Evolutionary conservation across 2,329 filamentous ascomycete species (phyloP).

Genomic region (Fusarium sp.): DNA sequence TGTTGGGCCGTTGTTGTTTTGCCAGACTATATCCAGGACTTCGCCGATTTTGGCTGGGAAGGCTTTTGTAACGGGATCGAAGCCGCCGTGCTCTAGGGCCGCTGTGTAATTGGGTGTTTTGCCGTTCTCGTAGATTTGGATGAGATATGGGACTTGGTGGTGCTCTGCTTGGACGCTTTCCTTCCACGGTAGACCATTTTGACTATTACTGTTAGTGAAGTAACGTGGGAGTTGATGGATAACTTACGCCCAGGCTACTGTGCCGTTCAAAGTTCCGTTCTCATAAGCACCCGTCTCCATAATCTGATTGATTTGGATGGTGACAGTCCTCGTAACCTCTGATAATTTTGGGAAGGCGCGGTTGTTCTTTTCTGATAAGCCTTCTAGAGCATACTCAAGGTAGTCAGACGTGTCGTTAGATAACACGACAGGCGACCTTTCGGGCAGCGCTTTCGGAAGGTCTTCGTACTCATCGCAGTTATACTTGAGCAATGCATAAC

Average conservation of each 20-base stretch:
- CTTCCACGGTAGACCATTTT: constrained; percentile 31
- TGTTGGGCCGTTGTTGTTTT: constrained; percentile 53
- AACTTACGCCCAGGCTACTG: constrained; percentile 32
- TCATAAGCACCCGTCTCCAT: constrained; percentile 48
- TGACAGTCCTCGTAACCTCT: constrained; percentile 63
- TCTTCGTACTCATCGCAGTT: not conserved
- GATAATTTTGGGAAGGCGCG: constrained; percentile 53
- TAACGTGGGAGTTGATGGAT: rapidly evolving
- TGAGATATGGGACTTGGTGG: constrained; percentile 34
- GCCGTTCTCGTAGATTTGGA: constrained; percentile 30
- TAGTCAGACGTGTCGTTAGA: constrained; percentile 54
- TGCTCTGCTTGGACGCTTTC: constrained; percentile 26
- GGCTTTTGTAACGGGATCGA: constrained; percentile 62
- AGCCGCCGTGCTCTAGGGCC: constrained; percentile 63
- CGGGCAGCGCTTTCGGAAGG: constrained; percentile 12
- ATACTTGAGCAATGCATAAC: constrained; percentile 30
- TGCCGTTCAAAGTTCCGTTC: constrained; percentile 33
- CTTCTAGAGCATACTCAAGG: constrained; percentile 56
- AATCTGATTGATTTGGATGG: constrained; percentile 59
- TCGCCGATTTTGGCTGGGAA: constrained; percentile 68
- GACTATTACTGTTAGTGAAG: not conserved
- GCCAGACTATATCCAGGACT: constrained; percentile 65
- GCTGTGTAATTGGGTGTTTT: constrained; percentile 60
- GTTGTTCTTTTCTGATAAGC: not conserved
- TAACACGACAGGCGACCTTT: constrained; percentile 46